phyloP scores from a whole-genome alignment of 2,329 filamentous ascomycete species.

The Nemania sp. region DNA sequence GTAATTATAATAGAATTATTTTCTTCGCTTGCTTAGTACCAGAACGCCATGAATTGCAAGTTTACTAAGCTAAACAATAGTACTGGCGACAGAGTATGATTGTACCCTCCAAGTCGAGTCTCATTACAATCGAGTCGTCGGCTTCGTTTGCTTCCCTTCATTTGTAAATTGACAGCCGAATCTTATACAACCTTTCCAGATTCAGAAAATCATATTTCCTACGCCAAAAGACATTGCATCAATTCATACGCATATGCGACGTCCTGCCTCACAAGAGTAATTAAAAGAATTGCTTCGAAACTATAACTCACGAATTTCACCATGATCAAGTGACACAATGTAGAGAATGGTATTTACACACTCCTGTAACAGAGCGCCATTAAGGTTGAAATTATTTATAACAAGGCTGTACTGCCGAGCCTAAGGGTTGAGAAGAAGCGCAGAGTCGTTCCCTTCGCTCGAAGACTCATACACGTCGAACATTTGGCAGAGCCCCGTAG shows the following conservation, averaged over 20 bases:
- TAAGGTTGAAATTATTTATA: background rate
- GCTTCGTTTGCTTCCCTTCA: too few relatives aligned
- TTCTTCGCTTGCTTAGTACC: background rate
- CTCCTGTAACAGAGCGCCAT: background rate
- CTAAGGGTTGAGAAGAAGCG: background rate
- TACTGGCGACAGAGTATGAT: background rate
- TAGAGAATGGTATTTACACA: background rate
- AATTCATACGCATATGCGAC: too few relatives aligned
- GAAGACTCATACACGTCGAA: background rate
- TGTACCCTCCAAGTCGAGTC: too few relatives aligned
- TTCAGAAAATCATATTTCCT: too few relatives aligned
- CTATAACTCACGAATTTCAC: too few relatives aligned
- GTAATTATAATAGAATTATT: conserved; percentile 25
- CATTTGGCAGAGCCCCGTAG: background rate
- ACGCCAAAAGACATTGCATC: too few relatives aligned
- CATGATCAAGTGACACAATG: background rate
- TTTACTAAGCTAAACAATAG: background rate
- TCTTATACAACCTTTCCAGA: too few relatives aligned
- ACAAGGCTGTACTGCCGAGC: background rate
- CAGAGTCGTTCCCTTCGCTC: background rate
- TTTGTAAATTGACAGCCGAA: too few relatives aligned
- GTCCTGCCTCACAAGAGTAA: too few relatives aligned
- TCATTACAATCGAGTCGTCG: too few relatives aligned
- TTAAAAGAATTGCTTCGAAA: too few relatives aligned
- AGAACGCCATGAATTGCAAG: background rate